Percentiles rank a stretch among this genome's conserved stretches.
phyloP scores from a whole-genome alignment of 371 early-diverging fungal genomes.

The Mucor indicus region DNA sequence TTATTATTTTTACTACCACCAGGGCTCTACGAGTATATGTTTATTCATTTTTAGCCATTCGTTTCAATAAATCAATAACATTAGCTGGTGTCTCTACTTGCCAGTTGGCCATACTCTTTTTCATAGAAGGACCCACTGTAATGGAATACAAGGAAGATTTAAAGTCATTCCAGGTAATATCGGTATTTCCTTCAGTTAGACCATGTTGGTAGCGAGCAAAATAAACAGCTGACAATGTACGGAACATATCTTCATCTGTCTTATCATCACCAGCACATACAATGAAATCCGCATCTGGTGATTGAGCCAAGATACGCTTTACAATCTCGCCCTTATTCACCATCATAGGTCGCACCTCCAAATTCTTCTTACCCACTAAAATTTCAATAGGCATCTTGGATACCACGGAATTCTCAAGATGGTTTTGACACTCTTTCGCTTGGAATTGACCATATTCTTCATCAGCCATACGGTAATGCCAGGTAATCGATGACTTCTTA shows the following conservation, averaged over 20 bases:
- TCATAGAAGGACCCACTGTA: slow-evolving; percentile 74
- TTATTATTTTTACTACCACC: too few relatives aligned
- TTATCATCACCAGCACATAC: slow-evolving; percentile 95
- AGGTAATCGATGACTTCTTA: slow-evolving; percentile 80
- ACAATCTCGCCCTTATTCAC: slow-evolving; percentile 95
- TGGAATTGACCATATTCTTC: slow-evolving; percentile 81
- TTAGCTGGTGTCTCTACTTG: slow-evolving; percentile 59
- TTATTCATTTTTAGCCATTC: slow-evolving; percentile 16
- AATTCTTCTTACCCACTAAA: slow-evolving; percentile 92
- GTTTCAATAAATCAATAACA: slow-evolving; percentile 39
- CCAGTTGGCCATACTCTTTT: slow-evolving; percentile 82
- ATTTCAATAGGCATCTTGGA: slow-evolving; percentile 91
- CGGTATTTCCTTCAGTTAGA: neutral
- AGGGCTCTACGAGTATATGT: neutral
- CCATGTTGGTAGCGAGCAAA: slow-evolving; percentile 15
- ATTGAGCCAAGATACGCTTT: slow-evolving; percentile 63
- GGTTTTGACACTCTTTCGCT: slow-evolving; percentile 90
- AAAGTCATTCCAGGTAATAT: slow-evolving; percentile 5
- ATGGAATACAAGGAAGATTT: slow-evolving; percentile 33
- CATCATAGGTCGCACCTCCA: slow-evolving; percentile 86
- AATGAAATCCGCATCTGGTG: slow-evolving; percentile 80
- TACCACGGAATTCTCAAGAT: slow-evolving; percentile 78
- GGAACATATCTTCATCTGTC: slow-evolving; percentile 97
- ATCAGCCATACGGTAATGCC: slow-evolving; percentile 92
- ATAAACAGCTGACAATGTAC: slow-evolving; percentile 31